These are phyloP conservation scores for Fistulina hepatica DNA, from an alignment of 1,284 basidiomycete species.

Conservation along the genomic window DNA sequence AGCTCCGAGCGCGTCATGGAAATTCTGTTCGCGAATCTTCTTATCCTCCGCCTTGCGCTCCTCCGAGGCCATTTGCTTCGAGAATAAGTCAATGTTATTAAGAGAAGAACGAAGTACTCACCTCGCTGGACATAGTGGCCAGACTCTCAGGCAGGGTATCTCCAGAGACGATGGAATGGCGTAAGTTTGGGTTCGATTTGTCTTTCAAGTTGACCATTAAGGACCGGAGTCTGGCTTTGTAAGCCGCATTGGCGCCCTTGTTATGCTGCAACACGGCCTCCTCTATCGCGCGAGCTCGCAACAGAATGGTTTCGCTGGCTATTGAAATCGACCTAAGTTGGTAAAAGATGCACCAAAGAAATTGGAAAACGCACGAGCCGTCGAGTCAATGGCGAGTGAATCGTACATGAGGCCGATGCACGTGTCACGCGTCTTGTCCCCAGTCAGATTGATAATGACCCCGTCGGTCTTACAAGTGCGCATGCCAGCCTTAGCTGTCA, in stretches of 20 bases:
- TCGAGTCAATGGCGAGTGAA: slow-evolving; percentile 76
- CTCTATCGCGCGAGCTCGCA: slow-evolving; percentile 52
- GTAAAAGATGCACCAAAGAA: not conserved
- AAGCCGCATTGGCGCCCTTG: slow-evolving; percentile 36
- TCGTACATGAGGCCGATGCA: slow-evolving; percentile 90
- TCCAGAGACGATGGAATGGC: slow-evolving; percentile 78
- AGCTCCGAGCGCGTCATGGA: slow-evolving; percentile 88
- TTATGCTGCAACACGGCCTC: slow-evolving; percentile 40
- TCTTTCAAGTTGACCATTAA: slow-evolving; percentile 91
- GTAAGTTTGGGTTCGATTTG: slow-evolving; percentile 83
- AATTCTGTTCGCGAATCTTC: slow-evolving; percentile 78
- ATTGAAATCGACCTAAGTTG: not conserved
- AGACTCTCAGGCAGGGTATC: slow-evolving; percentile 64
- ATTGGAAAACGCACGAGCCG: slow-evolving; percentile 56
- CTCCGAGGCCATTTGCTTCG: slow-evolving; percentile 91
- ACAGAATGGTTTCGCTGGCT: slow-evolving; percentile 56
- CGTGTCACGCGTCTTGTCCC: slow-evolving; percentile 75
- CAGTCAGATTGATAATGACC: slow-evolving; percentile 43
- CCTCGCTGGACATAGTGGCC: slow-evolving; percentile 74
- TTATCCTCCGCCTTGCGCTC: slow-evolving; percentile 77
- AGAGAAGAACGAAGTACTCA: slow-evolving; percentile 22
- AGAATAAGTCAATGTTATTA: slow-evolving; percentile 1
- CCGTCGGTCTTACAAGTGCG: slow-evolving; percentile 65
- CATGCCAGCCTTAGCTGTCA: slow-evolving; percentile 10
- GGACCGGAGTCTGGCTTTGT: slow-evolving; percentile 81